Evolutionary conservation across 441 rosid species (phyloP).

Genomic region (Euphorbia schlechtendalii): DNA sequence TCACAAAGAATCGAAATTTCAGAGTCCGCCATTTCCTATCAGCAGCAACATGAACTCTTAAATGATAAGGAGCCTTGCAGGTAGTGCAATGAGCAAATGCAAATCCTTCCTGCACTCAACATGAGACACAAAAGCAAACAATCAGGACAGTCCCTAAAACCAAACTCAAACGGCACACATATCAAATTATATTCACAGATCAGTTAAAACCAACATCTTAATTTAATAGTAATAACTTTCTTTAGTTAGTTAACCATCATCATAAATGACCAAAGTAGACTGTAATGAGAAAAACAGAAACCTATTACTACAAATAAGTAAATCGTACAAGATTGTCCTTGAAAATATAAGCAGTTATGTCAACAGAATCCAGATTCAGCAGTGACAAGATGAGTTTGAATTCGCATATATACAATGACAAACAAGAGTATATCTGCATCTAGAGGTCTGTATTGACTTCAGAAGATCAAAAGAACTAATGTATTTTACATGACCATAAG

Average conservation of each 20-base stretch:
- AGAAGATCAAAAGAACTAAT: neutral
- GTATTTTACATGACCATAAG: neutral
- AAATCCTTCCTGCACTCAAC: constrained; percentile 76
- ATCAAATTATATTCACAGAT: neutral
- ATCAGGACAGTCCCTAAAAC: neutral
- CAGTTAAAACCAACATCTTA: neutral
- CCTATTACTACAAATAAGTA: neutral
- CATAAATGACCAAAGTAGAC: neutral
- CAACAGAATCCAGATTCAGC: neutral
- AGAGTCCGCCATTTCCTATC: constrained; percentile 94
- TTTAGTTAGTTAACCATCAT: neutral
- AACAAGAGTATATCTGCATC: neutral
- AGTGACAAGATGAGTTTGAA: neutral
- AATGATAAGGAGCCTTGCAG: constrained; percentile 95
- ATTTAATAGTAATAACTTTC: neutral
- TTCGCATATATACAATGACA: neutral
- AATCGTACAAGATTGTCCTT: neutral
- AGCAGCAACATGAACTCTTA: constrained; percentile 95
- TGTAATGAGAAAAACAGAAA: neutral
- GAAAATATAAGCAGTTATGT: neutral
- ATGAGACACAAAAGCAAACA: neutral
- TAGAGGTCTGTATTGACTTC: neutral
- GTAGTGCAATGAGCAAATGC: constrained; percentile 99
- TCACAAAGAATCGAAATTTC: constrained; percentile 97
- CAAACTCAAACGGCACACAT: neutral